Evolutionary conservation across 345 rosid species (phyloP).

Genomic region (Laguncularia racemosa): DNA sequence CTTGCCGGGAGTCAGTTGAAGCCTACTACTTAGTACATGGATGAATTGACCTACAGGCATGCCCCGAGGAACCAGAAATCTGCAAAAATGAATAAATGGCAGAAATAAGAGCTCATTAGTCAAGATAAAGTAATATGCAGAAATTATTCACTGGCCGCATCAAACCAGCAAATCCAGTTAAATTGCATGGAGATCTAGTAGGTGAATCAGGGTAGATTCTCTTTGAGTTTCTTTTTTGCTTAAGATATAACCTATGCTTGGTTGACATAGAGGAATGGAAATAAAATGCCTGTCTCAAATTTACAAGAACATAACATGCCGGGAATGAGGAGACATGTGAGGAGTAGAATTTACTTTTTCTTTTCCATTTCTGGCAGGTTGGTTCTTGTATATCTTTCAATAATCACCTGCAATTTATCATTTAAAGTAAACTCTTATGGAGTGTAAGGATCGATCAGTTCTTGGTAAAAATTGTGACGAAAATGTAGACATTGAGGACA

Average conservation of each 20-base stretch:
- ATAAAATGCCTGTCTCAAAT: neutral
- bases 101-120: neutral
- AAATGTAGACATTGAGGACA: neutral
- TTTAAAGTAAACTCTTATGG: neutral
- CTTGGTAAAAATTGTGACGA: neutral
- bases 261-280: neutral
- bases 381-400: conserved; percentile 55
- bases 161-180: no score
- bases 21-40: conserved; percentile 62
- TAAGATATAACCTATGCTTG: no score
- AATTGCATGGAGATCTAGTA: no score
- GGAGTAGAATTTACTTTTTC: conserved; percentile 41
- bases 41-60: conserved; percentile 92
- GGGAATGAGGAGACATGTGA: neutral
- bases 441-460: neutral
- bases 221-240: no score
- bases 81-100: conserved; percentile 11
- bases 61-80: conserved; percentile 80
- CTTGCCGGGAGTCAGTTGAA: conserved; percentile 58
- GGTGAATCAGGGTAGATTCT: no score
- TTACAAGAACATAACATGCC: neutral
- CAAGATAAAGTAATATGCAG: neutral
- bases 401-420: conserved; percentile 40
- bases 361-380: conserved; percentile 73
- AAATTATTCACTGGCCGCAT: neutral